Evolutionary conservation across 2,329 filamentous ascomycete species (phyloP).

Genomic region (Didymella arachidicola): DNA sequence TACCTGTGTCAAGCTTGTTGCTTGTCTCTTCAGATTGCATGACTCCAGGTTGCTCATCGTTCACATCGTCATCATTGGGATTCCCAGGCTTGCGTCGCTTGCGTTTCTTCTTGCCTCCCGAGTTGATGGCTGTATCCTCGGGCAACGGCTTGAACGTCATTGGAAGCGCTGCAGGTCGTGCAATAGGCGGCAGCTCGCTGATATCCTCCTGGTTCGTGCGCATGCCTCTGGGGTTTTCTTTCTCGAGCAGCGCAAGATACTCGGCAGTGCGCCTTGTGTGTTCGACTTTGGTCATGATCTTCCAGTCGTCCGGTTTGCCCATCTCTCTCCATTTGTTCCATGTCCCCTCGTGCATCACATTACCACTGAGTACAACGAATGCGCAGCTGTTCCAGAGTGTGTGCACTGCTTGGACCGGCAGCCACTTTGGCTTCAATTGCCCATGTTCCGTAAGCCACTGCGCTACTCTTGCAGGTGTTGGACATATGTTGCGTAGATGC

Average conservation of each 20-base stretch:
- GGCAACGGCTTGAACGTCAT: slow-evolving; percentile 8
- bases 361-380: slow-evolving; percentile 46
- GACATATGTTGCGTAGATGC: slow-evolving; percentile 42
- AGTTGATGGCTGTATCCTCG: slow-evolving; percentile 1
- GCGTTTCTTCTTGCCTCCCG: slow-evolving; percentile 33
- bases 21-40: not conserved
- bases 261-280: slow-evolving; percentile 43
- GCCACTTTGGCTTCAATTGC: slow-evolving; percentile 41
- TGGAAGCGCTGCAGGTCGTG: slow-evolving; percentile 30
- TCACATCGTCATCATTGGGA: not conserved
- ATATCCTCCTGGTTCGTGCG: slow-evolving; percentile 16
- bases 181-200: slow-evolving; percentile 28
- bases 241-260: slow-evolving; percentile 38
- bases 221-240: slow-evolving; percentile 33
- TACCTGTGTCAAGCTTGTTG: slow-evolving; percentile 1
- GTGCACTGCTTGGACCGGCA: slow-evolving; percentile 47
- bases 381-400: slow-evolving; percentile 45
- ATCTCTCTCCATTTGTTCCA: slow-evolving; percentile 44
- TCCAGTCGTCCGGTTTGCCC: slow-evolving; percentile 44
- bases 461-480: slow-evolving; percentile 42
- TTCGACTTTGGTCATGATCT: slow-evolving; percentile 48
- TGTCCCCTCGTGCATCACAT: slow-evolving; percentile 39
- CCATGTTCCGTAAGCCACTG: slow-evolving; percentile 44
- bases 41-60: slow-evolving; percentile 9
- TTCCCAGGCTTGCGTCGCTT: slow-evolving; percentile 33